Percentiles rank a stretch among this genome's conserved stretches.
These are phyloP conservation scores for Vigna hirtella DNA, from an alignment of 306 rosid species.

Conservation along the genomic window DNA sequence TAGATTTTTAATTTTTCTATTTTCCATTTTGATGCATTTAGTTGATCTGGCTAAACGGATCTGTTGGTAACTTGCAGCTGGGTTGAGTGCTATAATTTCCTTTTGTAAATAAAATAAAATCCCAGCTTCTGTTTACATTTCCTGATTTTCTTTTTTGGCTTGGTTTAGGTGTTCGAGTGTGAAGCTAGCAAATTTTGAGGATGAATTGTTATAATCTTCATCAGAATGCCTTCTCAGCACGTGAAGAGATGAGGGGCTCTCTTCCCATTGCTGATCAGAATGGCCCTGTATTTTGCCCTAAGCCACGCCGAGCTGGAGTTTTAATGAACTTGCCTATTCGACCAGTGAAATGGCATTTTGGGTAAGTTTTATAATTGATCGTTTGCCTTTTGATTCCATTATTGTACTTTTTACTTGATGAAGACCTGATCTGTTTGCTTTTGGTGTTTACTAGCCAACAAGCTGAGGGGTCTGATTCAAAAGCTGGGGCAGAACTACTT, in stretches of 20 bases:
- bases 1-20: not conserved
- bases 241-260: conserved; percentile 63
- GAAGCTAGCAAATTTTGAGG: conserved; percentile 43
- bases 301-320: conserved; percentile 75
- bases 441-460: conserved; percentile 48
- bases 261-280: conserved; percentile 56
- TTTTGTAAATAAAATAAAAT: not conserved
- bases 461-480: conserved; percentile 57
- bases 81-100: not conserved
- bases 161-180: conserved; percentile 66
- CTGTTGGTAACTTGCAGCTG: conserved; percentile 25
- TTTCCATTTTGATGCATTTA: not conserved
- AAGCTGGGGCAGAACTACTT: conserved; percentile 79
- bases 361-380: conserved; percentile 34
- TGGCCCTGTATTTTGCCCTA: conserved; percentile 73
- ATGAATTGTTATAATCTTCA: conserved; percentile 70
- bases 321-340: conserved; percentile 48
- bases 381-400: conserved; percentile 16
- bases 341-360: conserved; percentile 65
- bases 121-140: not conserved
- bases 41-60: conserved; percentile 7
- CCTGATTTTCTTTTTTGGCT: not conserved
- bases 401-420: conserved; percentile 2
- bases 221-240: conserved; percentile 68
- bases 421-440: conserved; percentile 34